Evolutionary conservation across 768 basidiomycete species (phyloP), one percentile per base, ranked within the genome.

Genomic region (Botryobasidium botryosum): DNA sequence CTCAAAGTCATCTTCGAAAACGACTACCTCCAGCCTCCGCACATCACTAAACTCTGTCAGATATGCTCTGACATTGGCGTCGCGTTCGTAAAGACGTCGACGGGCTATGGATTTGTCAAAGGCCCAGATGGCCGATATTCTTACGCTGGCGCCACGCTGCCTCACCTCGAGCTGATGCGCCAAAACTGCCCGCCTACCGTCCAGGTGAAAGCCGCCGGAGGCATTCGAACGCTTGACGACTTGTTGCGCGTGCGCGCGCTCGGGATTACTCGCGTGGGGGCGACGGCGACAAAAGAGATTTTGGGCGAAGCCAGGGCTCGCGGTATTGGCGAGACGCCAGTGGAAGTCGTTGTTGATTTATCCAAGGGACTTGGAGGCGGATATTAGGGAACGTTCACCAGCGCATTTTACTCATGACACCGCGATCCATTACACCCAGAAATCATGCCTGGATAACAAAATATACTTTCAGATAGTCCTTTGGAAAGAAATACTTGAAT

Each of bases 1-100:
- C 32, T 53, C 13, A 53, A 53, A 35, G 52, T 53, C 17, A 53
- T 53, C 8, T 53, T 53, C 40, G 52, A 53, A 41, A 49, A 49
- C 24, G 48, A 49, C 40, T 51, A 52, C 29, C 47, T 53, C 15
- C 23, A 51, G 23, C 43, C 48, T 25, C 35, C 42, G 40, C 51
- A 51, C 18, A 51, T 53, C 35, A 45, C 49, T 41, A 45, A 51
- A 28, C 44, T 53, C 5, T 51, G 50, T 35, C 26, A 51, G 29
- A 53, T 53, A 21, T 53, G 52, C 46, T 44, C 51, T 2, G 17
- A 35, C 18, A 39, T 53, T 18, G 38, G 47, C 18, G 47, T 51
- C 32, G 52, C 48, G 15, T 53, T 53, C 37, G 39, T 53, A 42
- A 53, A 53, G 27, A 53, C 52, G 15, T 48, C 46, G 13, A 53